Evolutionary conservation across 768 basidiomycete species (phyloP), one percentile per base, ranked within the genome.

Genomic region (Leucogyrophana mollusca): DNA sequence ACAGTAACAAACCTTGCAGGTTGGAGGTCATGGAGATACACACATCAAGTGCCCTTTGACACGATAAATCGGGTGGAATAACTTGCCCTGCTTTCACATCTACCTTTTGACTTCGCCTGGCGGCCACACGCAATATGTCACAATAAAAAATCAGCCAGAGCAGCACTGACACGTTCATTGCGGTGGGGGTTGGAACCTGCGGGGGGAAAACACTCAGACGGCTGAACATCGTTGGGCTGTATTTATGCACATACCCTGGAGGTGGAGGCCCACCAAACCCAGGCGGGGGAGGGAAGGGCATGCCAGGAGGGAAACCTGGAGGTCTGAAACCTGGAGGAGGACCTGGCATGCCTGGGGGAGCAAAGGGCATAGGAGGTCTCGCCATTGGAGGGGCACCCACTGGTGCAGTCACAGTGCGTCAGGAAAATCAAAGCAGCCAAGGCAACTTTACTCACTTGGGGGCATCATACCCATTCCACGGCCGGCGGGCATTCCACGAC

Each of bases 391-490:
- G 83, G 25, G 69, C 74, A 20, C 79, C 82, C 74, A 80, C 84
- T 87, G 52, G n/a, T n/a, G 30, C 40, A 47, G 13, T 6, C 27
- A 30, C 27, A 30, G 13, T 30, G 6, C 27, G 27, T 30, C 27
- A 30, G 13, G 7, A 30, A 30, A 30, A n/a, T n/a, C n/a, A n/a
- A 7, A 30, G 13, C 13, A 30, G 6, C 27, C 27, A 7, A 30
- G 27, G 41, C 11, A 49, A 50, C 35, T 33, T 10, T 41, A 75
- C 86, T 46, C 64, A 89, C 88, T 80, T 2, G 88, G 85, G 45
- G 88, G 89, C 81, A 90, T 83, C 88, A 91, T 93, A 45, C 92
- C 91, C 83, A 97, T 95, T 47, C 95, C 95, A 57, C 95, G 85
- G 55, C 95, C 94, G 34, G 94, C 95, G 64, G 94, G 92, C 76